Evolutionary conservation across 2,329 filamentous ascomycete species (phyloP), one percentile per base, ranked within the genome.

Genomic region (Anthostomella pinea): DNA sequence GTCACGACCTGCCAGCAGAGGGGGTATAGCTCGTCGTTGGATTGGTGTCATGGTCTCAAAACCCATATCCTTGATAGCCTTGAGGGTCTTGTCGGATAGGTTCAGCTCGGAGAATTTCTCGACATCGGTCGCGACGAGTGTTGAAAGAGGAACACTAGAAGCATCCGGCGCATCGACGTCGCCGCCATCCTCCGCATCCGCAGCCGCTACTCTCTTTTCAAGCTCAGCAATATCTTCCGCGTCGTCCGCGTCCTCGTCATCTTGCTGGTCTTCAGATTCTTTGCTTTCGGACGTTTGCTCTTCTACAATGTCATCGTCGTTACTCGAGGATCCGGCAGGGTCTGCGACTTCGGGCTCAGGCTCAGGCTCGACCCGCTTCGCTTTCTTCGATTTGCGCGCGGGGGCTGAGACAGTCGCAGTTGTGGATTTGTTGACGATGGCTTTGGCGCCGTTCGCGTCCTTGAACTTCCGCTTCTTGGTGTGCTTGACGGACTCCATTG

Each of bases 31-130:
- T 58, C 85, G 77, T 53, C 81, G 78, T 65, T 97, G 93, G 51
- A 97, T 96, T 62, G 93, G 87, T 1, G 93, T 97, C 90, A 98
- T 96, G 30, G 76, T 90, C 57, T 85, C 83, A 60, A 97, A 96
- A 10, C 86, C 86, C 91, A 98, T 97, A 47, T 85, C 87, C 39
- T 82, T 58, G 52, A 96, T 89, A 7, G 89, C 90, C 67, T 85
- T 81, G 75, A 90, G 85, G 0, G 89, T 96, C 65, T 87, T 89
- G 16, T 90, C 85, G 2, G 87, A 93, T 8, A 98, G 75, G 36
- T 86, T 86, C 46, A 98, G 72, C 49, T 97, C 85, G 21, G 79
- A 68, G 58, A 96, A 95, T 33, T 81, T 79, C 55, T 83, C 71
- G 15, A 83, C 81, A 38, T 83, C 77, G 32, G 65, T 68, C 34